Evolutionary conservation across 345 rosid species (phyloP).

Genomic region (Atalantia buxifolia): DNA sequence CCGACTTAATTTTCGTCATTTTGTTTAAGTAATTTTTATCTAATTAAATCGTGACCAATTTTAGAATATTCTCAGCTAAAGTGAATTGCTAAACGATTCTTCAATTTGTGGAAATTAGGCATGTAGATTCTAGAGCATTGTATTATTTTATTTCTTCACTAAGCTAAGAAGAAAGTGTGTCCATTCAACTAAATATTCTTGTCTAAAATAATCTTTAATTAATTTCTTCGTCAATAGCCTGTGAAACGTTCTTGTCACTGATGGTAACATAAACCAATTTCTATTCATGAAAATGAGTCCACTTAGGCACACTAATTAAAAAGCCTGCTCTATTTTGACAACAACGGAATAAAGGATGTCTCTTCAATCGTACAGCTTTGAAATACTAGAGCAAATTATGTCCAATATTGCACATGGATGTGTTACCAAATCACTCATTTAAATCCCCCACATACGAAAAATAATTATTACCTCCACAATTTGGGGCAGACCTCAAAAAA

Average conservation of each 20-base stretch:
- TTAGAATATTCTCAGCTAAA: not conserved
- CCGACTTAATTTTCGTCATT: not conserved
- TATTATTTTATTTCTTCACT: too few relatives aligned
- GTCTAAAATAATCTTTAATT: not conserved
- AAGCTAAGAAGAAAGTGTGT: not conserved
- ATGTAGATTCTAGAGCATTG: too few relatives aligned
- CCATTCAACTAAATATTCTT: not conserved
- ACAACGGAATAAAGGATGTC: not conserved
- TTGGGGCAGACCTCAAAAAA: not conserved
- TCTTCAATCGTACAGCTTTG: not conserved
- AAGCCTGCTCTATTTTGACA: not conserved
- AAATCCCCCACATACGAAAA: too few relatives aligned
- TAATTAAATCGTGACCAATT: not conserved
- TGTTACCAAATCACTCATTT: not conserved
- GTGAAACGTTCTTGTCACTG: not conserved
- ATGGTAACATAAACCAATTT: conserved; percentile 7
- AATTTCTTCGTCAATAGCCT: not conserved
- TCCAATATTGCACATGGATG: conserved; percentile 2
- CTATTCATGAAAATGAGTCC: not conserved
- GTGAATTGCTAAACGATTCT: not conserved
- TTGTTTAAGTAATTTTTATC: not conserved
- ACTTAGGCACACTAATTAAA: not conserved
- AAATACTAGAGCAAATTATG: not conserved
- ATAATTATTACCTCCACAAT: too few relatives aligned
- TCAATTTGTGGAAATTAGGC: too few relatives aligned